A percentile compares a stretch with the other conserved stretches of the same genome.
phyloP scores from a whole-genome alignment of 345 rosid species.

The Sapria himalayana region DNA sequence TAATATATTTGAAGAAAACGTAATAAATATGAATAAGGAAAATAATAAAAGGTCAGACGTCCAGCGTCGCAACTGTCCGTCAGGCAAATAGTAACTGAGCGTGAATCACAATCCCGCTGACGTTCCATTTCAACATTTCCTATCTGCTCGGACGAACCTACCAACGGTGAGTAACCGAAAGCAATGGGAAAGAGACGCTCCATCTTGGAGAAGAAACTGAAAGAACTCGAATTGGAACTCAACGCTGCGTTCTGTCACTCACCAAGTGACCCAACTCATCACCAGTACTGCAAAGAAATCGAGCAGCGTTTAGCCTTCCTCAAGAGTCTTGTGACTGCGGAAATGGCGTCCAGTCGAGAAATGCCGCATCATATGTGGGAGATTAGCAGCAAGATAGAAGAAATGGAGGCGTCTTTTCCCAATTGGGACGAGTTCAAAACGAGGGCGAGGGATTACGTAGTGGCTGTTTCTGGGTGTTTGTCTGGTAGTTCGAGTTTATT shows the following conservation, averaged over 20 bases:
- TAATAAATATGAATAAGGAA: no score
- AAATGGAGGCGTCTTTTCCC: conserved; percentile 11
- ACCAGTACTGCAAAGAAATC: conserved; percentile 12
- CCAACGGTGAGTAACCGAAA: no score
- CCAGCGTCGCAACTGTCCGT: no score
- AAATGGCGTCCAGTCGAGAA: conserved; percentile 14
- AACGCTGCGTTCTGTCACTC: conserved; percentile 8
- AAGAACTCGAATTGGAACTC: conserved; percentile 17
- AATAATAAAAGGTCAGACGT: no score
- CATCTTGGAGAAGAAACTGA: conserved; percentile 21
- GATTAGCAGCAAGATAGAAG: conserved; percentile 9
- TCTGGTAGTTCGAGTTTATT: conserved; percentile 8
- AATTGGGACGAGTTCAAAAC: conserved; percentile 9
- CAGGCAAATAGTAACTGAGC: no score
- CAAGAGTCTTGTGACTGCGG: conserved; percentile 20
- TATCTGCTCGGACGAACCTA: no score
- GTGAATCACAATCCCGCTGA: no score
- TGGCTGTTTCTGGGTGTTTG: conserved; percentile 3
- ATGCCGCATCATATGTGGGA: conserved; percentile 14
- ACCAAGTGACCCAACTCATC: background rate
- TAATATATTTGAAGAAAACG: no score
- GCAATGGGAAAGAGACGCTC: conserved; percentile 15
- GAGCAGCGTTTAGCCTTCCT: conserved; percentile 19
- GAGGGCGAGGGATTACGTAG: background rate
- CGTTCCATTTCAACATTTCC: no score